Base-by-base conservation (phyloP, 768 basidiomycete genomes). In the Gautieria morchelliformis region DNA sequence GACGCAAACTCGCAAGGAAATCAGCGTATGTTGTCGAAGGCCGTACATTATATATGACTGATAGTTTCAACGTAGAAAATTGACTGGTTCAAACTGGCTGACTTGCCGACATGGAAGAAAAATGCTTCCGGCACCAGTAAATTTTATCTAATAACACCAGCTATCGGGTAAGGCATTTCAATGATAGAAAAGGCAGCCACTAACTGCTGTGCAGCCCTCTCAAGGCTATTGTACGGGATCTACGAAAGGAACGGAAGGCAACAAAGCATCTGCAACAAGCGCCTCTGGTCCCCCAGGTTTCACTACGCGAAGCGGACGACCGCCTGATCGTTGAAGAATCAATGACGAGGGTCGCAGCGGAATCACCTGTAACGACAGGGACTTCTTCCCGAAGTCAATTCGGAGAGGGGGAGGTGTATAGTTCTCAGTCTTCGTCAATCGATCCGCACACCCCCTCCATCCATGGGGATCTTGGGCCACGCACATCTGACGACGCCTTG, bases 1-100 rank as follows among this genome's bases (percentile, higher is more conserved):
- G 71, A 96, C 96, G 5, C 86, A 87, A 70, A 99, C 96, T 1
- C 78, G 95, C 57, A 99, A 97, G 72, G 96, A 99, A 76, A 99
- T 99, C 64, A 95, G 93, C 66, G 94, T 96, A 76, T 66, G 84
- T 58, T 48, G 44, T 51, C 32, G 37, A 20, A 49, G 39, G 47
- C 51, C 59, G 8, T 61, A 64, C 22, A 54, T 66, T 62, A 64
- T 50, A 58, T 32, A 22, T 41, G 14, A 4, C 33, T 61, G 60
- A 59, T 61, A 40, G 45, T 54, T 40, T 35, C 27, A 10, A 8
- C 45, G 39, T 67, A 97, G 94, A 91, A 90, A 76, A 98, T 98
- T 63, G 87, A 93, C 67, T 99, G 96, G 96, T 96, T 96, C 71
- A 82, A 76, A 59, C 73, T 98, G 52, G 76, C 78, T 19, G 93